These are phyloP conservation scores for Dothidotthia symphoricarpi DNA, from an alignment of 2,329 filamentous ascomycete species.

Conservation along the genomic window DNA sequence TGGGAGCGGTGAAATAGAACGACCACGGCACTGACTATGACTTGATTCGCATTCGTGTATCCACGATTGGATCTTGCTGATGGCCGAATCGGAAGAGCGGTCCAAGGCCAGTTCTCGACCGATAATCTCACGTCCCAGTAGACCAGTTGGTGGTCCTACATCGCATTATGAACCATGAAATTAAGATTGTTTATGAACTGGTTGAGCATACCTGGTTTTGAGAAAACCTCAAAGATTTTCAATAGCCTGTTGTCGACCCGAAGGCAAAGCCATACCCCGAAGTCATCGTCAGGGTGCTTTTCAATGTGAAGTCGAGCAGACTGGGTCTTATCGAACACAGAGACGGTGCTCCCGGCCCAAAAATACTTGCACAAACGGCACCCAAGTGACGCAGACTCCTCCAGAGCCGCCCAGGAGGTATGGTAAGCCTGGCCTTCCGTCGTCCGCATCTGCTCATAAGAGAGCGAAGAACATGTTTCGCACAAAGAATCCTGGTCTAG, in stretches of 20 bases:
- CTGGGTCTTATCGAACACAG: no score
- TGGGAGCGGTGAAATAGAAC: neutral
- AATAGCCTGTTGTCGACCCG: neutral
- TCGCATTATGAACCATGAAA: neutral
- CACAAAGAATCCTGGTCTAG: conserved; percentile 7
- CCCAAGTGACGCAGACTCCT: conserved; percentile 1
- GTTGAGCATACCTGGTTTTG: conserved; percentile 1
- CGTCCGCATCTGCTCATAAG: conserved; percentile 10
- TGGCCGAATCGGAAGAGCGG: conserved; percentile 1
- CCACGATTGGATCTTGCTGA: conserved; percentile 3
- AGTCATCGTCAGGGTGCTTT: conserved; percentile 4
- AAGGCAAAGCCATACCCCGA: conserved; percentile 1
- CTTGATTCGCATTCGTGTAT: conserved; percentile 1
- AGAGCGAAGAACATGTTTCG: conserved; percentile 4
- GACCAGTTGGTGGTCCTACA: neutral
- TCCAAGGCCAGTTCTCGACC: conserved; percentile 4
- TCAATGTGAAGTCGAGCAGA: conserved; percentile 5
- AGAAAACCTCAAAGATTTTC: conserved; percentile 6
- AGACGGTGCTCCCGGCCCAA: no score
- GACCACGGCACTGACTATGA: conserved; percentile 1
- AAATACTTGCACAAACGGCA: conserved; percentile 7
- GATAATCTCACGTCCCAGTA: neutral
- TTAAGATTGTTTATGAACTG: conserved; percentile 5
- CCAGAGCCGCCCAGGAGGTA: conserved; percentile 2
- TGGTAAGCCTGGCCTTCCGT: conserved; percentile 8